These are phyloP conservation scores for Simplicillium sp. DNA, from an alignment of 2,329 filamentous ascomycete species.

Conservation along the genomic window DNA sequence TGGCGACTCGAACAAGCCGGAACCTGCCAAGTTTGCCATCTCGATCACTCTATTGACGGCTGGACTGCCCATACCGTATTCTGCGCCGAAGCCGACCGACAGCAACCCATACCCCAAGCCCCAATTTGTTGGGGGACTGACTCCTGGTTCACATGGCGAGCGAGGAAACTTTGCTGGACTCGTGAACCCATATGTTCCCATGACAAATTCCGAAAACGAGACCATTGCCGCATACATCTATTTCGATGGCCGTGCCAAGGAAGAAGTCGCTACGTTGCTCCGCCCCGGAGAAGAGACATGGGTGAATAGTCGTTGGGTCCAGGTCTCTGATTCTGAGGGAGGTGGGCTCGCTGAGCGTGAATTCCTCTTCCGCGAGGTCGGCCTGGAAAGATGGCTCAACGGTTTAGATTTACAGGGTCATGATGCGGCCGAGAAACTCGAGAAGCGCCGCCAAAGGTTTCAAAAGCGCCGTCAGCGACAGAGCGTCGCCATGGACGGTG, in stretches of 20 bases:
- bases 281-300: conserved; percentile 94
- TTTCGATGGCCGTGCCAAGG: conserved; percentile 90
- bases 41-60: conserved; percentile 93
- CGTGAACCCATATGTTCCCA: conserved; percentile 81
- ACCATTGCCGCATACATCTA: conserved; percentile 99
- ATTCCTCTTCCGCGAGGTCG: conserved; percentile 94
- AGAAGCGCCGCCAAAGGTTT: conserved; percentile 77
- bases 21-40: conserved; percentile 94
- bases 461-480: conserved; percentile 58
- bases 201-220: conserved; percentile 89
- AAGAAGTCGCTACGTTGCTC: conserved; percentile 91
- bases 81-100: conserved; percentile 69
- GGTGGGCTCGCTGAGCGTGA: conserved; percentile 93
- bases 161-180: conserved; percentile 38
- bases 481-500: conserved; percentile 34
- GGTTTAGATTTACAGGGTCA: conserved; percentile 91
- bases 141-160: conserved; percentile 40
- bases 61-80: conserved; percentile 84
- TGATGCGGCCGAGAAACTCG: conserved; percentile 80
- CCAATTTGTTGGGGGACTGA: conserved; percentile 65
- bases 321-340: conserved; percentile 81
- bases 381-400: conserved; percentile 92
- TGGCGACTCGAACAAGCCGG: conserved; percentile 59
- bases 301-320: conserved; percentile 98
- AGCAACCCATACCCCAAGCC: conserved; percentile 73